A percentile compares a stretch with the other conserved stretches of the same genome.
phyloP scores from a whole-genome alignment of 768 basidiomycete species.

The Infundibulicybe gibba region DNA sequence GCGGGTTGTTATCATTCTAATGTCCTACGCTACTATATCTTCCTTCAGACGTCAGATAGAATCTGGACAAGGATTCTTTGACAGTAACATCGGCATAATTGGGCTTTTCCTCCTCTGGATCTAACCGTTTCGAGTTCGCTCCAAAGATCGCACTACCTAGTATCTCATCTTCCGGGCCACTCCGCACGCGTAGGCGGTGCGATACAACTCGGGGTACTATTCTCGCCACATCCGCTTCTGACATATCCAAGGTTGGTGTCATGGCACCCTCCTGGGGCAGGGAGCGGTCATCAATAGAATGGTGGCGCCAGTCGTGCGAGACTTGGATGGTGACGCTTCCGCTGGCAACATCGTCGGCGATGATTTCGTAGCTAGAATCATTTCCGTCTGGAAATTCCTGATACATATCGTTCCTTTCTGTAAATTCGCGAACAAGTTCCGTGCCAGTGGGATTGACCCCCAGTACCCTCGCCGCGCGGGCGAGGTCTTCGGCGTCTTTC shows the following conservation, averaged over 20 bases:
- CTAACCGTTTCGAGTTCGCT: conserved; percentile 21
- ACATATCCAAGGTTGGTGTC: conserved; percentile 48
- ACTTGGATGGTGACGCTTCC: neutral
- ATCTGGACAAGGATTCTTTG: conserved; percentile 65
- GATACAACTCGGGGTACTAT: conserved; percentile 71
- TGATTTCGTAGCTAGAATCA: conserved; percentile 1
- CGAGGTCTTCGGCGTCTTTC: conserved; percentile 63
- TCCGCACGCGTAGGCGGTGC: conserved; percentile 69
- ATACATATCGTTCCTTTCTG: conserved; percentile 7
- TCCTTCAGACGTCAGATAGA: conserved; percentile 41
- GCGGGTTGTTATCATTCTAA: too few species aligned
- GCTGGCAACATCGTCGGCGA: neutral
- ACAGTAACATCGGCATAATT: conserved; percentile 39
- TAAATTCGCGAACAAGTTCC: conserved; percentile 38
- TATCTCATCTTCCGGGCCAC: conserved; percentile 68
- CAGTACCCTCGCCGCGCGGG: conserved; percentile 63
- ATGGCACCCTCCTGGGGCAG: conserved; percentile 2
- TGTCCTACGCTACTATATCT: too few species aligned
- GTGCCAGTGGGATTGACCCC: conserved; percentile 59
- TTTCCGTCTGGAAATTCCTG: neutral
- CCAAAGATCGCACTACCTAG: conserved; percentile 61
- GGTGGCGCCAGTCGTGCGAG: neutral
- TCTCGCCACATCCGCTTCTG: conserved; percentile 72
- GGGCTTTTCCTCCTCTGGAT: conserved; percentile 7
- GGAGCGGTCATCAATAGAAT: neutral